Evolutionary conservation across 441 rosid genomes (phyloP).

Genomic region (Biscutella auriculata): DNA sequence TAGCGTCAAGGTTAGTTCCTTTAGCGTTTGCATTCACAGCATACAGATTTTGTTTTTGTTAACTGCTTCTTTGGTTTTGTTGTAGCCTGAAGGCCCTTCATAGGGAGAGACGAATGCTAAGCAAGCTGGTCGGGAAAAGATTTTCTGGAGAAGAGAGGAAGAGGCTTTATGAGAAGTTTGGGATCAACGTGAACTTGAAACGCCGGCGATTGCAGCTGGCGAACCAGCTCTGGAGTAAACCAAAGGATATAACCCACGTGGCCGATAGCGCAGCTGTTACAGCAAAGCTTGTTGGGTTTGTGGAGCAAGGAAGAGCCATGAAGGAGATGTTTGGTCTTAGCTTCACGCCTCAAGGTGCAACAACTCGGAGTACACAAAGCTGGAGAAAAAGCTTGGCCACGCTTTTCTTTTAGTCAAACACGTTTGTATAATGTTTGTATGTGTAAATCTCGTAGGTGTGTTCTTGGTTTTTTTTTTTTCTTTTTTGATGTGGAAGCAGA

Average conservation of each 20-base stretch:
- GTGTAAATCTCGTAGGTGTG: conserved; percentile 15
- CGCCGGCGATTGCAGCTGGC: conserved; percentile 66
- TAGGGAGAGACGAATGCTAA: conserved; percentile 58
- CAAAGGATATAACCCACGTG: conserved; percentile 46
- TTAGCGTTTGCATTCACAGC: background rate
- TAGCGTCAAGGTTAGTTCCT: conserved; percentile 51
- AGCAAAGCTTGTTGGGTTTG: conserved; percentile 65
- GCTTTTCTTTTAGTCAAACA: conserved; percentile 13
- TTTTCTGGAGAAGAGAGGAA: conserved; percentile 52
- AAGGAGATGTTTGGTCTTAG: conserved; percentile 85
- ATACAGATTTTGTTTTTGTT: background rate
- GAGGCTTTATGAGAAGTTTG: conserved; percentile 60
- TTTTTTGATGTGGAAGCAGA: too few species aligned
- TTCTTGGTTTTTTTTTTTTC: too few species aligned
- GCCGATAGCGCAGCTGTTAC: conserved; percentile 60
- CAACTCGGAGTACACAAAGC: conserved; percentile 43
- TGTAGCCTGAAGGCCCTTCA: conserved; percentile 56
- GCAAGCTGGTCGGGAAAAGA: conserved; percentile 68
- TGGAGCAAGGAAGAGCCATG: conserved; percentile 60
- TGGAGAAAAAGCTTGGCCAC: conserved; percentile 59
- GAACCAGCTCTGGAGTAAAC: conserved; percentile 51
- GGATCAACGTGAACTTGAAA: conserved; percentile 52
- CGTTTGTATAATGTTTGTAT: background rate
- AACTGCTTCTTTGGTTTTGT: background rate
- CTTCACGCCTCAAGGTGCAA: conserved; percentile 44